These are phyloP conservation scores for Marasmius tenuissimus DNA, from an alignment of 1,284 basidiomycete species.

Conservation along the genomic window DNA sequence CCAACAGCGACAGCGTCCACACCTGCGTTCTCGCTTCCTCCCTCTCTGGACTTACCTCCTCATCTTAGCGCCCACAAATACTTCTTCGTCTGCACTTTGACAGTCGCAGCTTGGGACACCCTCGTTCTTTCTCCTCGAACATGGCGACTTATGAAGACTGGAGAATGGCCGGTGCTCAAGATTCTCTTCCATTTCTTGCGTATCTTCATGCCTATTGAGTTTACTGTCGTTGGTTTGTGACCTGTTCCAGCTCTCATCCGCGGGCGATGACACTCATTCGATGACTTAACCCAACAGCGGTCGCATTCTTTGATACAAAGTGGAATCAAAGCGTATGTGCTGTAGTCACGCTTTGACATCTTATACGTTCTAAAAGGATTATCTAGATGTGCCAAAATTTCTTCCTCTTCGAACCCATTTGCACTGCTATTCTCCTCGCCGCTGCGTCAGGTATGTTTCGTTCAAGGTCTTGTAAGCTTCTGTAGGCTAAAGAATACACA, in stretches of 20 bases:
- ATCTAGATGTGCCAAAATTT: conserved; percentile 62
- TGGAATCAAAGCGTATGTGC: conserved; percentile 51
- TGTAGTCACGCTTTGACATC: not conserved
- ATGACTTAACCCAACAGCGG: conserved; percentile 43
- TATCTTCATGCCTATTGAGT: conserved; percentile 74
- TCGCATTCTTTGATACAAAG: conserved; percentile 78
- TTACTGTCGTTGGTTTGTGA: conserved; percentile 66
- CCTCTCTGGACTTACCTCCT: conserved; percentile 66
- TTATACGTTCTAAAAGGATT: conserved; percentile 8
- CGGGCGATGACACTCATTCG: not conserved
- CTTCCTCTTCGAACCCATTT: conserved; percentile 81
- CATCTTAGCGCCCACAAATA: conserved; percentile 83
- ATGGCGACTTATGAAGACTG: conserved; percentile 66
- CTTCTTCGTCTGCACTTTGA: conserved; percentile 82
- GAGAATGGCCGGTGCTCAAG: conserved; percentile 77
- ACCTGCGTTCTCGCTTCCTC: conserved; percentile 33
- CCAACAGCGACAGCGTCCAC: conserved; percentile 5
- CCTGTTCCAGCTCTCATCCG: not conserved
- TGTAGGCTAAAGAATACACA: conserved; percentile 21
- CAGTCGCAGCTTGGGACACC: conserved; percentile 83
- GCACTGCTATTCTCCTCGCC: conserved; percentile 73
- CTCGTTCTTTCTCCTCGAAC: conserved; percentile 77
- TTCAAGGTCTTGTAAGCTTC: not conserved
- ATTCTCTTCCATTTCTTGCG: conserved; percentile 71
- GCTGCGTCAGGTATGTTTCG: conserved; percentile 54